A percentile compares a stretch with the other conserved stretches of the same genome.
phyloP scores from a whole-genome alignment of 164 flowering plant species.

The Magnolia changhungtana region DNA sequence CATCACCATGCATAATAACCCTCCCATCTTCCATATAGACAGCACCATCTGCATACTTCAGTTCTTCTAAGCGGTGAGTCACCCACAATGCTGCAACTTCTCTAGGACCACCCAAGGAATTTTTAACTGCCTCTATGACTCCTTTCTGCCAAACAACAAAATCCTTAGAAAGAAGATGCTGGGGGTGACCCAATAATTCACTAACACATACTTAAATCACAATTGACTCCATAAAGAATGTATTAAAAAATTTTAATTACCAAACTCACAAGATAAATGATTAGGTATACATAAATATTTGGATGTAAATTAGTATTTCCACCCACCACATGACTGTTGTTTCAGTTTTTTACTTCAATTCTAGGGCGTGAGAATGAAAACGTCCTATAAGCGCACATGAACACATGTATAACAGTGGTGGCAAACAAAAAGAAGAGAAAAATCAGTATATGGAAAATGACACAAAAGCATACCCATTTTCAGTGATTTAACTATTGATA shows the following conservation, averaged over 20 bases:
- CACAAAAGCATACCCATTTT: too few relatives aligned
- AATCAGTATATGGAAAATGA: too few relatives aligned
- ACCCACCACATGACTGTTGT: too few relatives aligned
- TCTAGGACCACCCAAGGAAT: conserved; percentile 39
- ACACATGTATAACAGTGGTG: too few relatives aligned
- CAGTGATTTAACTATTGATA: too few relatives aligned
- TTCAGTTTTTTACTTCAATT: too few relatives aligned
- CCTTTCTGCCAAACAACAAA: conserved; percentile 45
- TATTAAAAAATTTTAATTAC: too few relatives aligned
- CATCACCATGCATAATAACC: conserved; percentile 55
- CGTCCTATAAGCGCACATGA: too few relatives aligned
- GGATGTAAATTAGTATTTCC: background rate
- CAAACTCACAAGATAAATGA: background rate
- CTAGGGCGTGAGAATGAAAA: too few relatives aligned
- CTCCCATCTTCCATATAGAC: conserved; percentile 88
- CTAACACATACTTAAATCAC: background rate
- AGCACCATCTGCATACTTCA: conserved; percentile 90
- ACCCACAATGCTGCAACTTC: conserved; percentile 93
- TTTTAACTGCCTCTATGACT: conserved; percentile 81
- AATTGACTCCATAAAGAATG: background rate
- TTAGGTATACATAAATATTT: background rate
- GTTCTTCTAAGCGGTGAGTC: conserved; percentile 90
- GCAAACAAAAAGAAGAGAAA: too few relatives aligned
- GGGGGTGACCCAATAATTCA: background rate
- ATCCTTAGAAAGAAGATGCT: background rate